A percentile compares a stretch with the other conserved stretches of the same genome.
phyloP scores from a whole-genome alignment of 129 eudicot species.

The Chrysanthemum seticuspe region DNA sequence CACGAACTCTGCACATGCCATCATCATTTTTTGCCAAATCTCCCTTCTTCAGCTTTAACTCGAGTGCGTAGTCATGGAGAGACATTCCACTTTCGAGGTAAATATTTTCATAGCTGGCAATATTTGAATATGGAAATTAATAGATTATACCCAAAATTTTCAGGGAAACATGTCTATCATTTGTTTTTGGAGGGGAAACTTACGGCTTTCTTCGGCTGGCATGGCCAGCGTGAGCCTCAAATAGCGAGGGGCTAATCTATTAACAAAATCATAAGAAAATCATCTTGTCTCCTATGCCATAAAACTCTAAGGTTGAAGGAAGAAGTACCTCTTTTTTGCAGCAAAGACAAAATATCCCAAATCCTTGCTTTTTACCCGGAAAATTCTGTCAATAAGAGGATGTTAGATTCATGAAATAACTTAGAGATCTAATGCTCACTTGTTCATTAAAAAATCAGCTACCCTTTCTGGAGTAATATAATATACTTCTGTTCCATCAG shows the following conservation, averaged over 20 bases:
- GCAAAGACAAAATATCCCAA: conserved; percentile 66
- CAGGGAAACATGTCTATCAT: not conserved
- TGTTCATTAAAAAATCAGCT: not conserved
- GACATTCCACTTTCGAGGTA: conserved; percentile 73
- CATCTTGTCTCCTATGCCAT: not conserved
- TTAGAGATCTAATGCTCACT: conserved; percentile 4
- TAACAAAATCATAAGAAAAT: conserved; percentile 20
- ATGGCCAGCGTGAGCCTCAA: conserved; percentile 91
- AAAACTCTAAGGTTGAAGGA: not conserved
- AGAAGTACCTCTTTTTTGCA: conserved; percentile 57
- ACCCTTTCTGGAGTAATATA: conserved; percentile 74
- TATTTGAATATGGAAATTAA: not conserved
- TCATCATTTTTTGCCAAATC: conserved; percentile 40
- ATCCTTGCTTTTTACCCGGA: conserved; percentile 58
- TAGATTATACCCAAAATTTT: not conserved
- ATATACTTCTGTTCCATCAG: conserved; percentile 61
- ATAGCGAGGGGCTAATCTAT: conserved; percentile 70
- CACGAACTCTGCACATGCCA: conserved; percentile 51
- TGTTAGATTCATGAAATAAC: conserved; percentile 7
- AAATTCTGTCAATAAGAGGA: conserved; percentile 41
- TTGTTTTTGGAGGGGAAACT: conserved; percentile 27
- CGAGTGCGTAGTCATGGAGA: conserved; percentile 60
- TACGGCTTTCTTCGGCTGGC: conserved; percentile 75
- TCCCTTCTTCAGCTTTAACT: conserved; percentile 37
- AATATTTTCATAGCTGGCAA: conserved; percentile 64